Percentiles rank a stretch among this genome's conserved stretches.
Conservation (phyloP, 208 protist species). For the Trypanosoma melophagium region DNA sequence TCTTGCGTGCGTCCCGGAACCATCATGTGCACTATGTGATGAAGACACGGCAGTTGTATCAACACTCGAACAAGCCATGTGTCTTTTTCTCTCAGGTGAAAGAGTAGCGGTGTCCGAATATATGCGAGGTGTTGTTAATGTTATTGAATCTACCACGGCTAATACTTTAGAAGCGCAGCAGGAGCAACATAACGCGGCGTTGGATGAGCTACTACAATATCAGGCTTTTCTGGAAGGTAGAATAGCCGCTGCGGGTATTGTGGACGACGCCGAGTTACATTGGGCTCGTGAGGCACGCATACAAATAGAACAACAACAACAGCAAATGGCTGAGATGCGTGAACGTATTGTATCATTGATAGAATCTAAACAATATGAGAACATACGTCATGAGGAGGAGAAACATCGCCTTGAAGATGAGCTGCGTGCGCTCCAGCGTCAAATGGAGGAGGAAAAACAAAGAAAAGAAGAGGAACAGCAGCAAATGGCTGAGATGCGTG, state of each 20-base stretch:
- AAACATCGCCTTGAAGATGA: background rate
- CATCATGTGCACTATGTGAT: background rate
- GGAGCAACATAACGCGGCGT: slow-evolving; percentile 15
- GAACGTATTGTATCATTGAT: background rate
- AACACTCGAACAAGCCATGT: slow-evolving; percentile 9
- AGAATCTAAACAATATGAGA: background rate
- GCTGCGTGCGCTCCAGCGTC: background rate
- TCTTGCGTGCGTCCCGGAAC: background rate
- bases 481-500: background rate
- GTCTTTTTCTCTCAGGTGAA: slow-evolving; percentile 7
- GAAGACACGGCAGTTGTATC: background rate
- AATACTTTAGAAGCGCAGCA: slow-evolving; percentile 15
- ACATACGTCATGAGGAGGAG: background rate
- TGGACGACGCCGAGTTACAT: background rate
- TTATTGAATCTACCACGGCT: slow-evolving; percentile 28
- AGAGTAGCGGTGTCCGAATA: slow-evolving; percentile 8
- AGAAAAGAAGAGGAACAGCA: background rate
- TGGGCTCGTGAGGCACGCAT: background rate
- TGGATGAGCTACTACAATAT: slow-evolving; percentile 26
- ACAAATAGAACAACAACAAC: background rate
- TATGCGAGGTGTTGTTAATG: slow-evolving; percentile 26
- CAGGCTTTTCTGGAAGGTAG: slow-evolving; percentile 23
- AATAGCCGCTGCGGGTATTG: slow-evolving; percentile 4
- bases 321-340: background rate
- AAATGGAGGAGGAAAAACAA: slow-evolving; percentile 6